Evolutionary conservation across 805 yeast genomes (phyloP).

Genomic region (Candida nemodendra): DNA sequence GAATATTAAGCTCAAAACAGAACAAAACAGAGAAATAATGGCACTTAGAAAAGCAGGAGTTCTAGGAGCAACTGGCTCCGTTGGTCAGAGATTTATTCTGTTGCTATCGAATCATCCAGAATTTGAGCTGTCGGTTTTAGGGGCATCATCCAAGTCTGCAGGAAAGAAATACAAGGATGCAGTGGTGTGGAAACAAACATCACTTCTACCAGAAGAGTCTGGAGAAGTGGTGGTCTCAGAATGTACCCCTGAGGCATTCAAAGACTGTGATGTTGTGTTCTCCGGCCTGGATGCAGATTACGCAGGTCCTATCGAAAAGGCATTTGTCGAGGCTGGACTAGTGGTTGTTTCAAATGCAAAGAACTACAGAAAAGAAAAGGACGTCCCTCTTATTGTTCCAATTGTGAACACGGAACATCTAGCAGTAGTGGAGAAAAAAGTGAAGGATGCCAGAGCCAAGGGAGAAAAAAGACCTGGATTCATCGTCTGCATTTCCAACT

Average conservation of each 20-base stretch:
- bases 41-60: conserved; percentile 69
- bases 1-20: too few relatives aligned
- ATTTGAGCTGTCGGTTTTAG: conserved; percentile 78
- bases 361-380: conserved; percentile 84
- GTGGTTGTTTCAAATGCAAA: conserved; percentile 93
- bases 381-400: conserved; percentile 93
- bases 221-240: conserved; percentile 65
- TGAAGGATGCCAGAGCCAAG: conserved; percentile 50
- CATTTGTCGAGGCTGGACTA: conserved; percentile 75
- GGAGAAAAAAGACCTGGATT: conserved; percentile 71
- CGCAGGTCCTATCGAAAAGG: conserved; percentile 91
- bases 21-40: too few relatives aligned
- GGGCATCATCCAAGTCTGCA: conserved; percentile 93
- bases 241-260: conserved; percentile 74
- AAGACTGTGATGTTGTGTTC: conserved; percentile 90
- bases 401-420: conserved; percentile 92
- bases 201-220: conserved; percentile 68
- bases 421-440: conserved; percentile 61
- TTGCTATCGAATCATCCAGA: conserved; percentile 85
- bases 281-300: conserved; percentile 91
- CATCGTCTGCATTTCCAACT: conserved; percentile 93
- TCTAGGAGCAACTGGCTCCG: conserved; percentile 96
- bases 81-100: conserved; percentile 92
- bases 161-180: conserved; percentile 86
- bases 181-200: conserved; percentile 91